These are phyloP conservation scores for Ephemerocybe angulata DNA, from an alignment of 768 basidiomycete genomes.

Conservation along the genomic window DNA sequence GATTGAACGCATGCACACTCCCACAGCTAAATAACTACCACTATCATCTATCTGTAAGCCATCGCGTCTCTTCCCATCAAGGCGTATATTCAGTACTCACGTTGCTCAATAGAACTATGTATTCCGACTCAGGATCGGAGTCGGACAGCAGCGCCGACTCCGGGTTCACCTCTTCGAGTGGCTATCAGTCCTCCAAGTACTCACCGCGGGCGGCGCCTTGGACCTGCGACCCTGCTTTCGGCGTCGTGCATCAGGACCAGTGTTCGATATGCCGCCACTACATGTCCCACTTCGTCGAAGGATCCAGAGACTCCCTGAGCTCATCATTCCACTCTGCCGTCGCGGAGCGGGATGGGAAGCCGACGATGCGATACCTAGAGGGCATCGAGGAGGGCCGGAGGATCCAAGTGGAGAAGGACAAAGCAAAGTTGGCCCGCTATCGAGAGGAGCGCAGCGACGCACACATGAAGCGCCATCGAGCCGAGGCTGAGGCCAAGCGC, in stretches of 20 bases:
- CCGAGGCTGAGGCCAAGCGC: conserved; percentile 13
- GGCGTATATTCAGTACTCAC: too few species aligned
- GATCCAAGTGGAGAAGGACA: conserved; percentile 13
- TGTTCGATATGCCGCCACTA: conserved; percentile 15
- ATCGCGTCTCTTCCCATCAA: not conserved
- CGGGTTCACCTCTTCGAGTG: not conserved
- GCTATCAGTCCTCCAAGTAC: not conserved
- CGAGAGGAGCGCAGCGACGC: conserved; percentile 22
- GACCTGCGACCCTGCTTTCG: conserved; percentile 14
- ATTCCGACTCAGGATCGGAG: not conserved
- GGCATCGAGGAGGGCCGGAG: conserved; percentile 16
- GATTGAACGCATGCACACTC: too few species aligned
- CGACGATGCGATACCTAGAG: conserved; percentile 11
- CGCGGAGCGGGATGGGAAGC: conserved; percentile 10
- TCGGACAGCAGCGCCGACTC: not conserved
- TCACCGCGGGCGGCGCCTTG: conserved; percentile 1
- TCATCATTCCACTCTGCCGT: conserved; percentile 11
- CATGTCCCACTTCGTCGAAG: conserved; percentile 13
- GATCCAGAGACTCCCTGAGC: conserved; percentile 3
- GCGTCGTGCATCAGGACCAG: conserved; percentile 14
- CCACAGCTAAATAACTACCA: too few species aligned
- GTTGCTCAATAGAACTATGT: not conserved
- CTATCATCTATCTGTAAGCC: too few species aligned
- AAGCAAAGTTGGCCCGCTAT: conserved; percentile 13
- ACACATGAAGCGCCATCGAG: conserved; percentile 1